Conservation (phyloP, 805 yeast genomes). For the Monosporozyma aquatica region DNA sequence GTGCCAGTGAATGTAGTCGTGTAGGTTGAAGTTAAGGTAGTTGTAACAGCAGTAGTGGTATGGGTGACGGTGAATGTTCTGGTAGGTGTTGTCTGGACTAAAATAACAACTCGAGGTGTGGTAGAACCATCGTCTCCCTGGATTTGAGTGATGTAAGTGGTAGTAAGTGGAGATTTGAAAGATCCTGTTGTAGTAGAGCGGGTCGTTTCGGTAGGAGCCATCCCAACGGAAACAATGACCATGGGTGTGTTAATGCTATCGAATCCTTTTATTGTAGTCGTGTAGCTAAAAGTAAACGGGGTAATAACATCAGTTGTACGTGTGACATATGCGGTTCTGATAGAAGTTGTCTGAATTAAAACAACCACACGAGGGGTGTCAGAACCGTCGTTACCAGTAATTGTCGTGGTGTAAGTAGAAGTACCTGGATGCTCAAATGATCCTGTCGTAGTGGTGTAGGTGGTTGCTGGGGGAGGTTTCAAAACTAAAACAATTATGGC, state of each 20-base stretch:
- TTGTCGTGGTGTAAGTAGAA: not conserved
- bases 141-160: not conserved
- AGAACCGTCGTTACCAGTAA: conserved; percentile 2
- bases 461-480: not conserved
- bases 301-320: too few species aligned
- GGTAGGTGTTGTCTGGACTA: not conserved
- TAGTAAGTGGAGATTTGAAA: not conserved
- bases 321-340: not conserved
- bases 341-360: not conserved
- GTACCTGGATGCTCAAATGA: not conserved
- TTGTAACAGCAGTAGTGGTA: too few species aligned
- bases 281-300: too few species aligned
- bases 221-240: too few species aligned
- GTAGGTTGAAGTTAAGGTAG: too few species aligned
- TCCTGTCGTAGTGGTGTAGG: not conserved
- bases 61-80: not conserved
- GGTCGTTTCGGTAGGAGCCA: too few species aligned
- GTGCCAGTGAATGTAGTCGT: too few species aligned
- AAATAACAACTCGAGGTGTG: not conserved
- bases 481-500: not conserved
- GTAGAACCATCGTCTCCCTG: conserved; percentile 2
- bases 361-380: not conserved
- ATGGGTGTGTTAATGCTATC: too few species aligned
- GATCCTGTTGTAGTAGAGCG: not conserved
- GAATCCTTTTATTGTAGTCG: too few species aligned